A percentile compares a stretch with the other conserved stretches of the same genome.
phyloP scores from a whole-genome alignment of 202 grass and related monocot genomes.

The Brachypodium distachyon region DNA sequence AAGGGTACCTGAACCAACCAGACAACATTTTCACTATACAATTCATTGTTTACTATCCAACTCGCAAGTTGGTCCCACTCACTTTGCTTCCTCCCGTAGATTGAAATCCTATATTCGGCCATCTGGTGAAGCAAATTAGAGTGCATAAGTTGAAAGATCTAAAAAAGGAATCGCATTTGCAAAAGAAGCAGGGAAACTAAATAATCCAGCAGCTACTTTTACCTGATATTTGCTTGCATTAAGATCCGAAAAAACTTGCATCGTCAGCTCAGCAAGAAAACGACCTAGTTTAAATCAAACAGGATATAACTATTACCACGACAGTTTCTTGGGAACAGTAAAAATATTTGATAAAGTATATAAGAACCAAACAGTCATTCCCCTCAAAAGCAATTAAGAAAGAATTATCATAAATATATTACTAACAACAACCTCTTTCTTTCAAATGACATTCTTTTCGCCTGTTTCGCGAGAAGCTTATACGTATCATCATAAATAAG shows the following conservation, averaged over 20 bases:
- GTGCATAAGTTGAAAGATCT: slow-evolving; percentile 10
- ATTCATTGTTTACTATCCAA: slow-evolving; percentile 99
- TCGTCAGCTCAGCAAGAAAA: slow-evolving; percentile 90
- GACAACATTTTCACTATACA: slow-evolving; percentile 91
- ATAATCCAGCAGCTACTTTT: slow-evolving; percentile 14
- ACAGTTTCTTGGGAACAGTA: not conserved
- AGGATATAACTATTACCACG: not conserved
- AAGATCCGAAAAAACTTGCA: slow-evolving; percentile 94
- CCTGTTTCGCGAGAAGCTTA: not conserved
- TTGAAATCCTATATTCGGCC: slow-evolving; percentile 98
- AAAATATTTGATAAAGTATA: not conserved
- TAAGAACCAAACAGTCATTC: slow-evolving; percentile 20
- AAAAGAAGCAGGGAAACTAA: slow-evolving; percentile 14
- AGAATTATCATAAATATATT: not conserved
- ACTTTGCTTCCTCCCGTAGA: slow-evolving; percentile 99
- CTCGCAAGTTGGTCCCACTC: slow-evolving; percentile 98
- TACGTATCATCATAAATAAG: not conserved
- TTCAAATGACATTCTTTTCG: not conserved
- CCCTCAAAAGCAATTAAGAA: not conserved
- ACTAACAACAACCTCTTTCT: not conserved
- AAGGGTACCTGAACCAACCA: slow-evolving; percentile 91
- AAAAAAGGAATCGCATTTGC: slow-evolving; percentile 14
- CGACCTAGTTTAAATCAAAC: slow-evolving; percentile 55
- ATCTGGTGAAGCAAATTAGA: slow-evolving; percentile 52
- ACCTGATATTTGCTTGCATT: slow-evolving; percentile 97